Evolutionary conservation across 129 eudicot genomes (phyloP), one percentile per base, ranked within the genome.

Genomic region (Flaveria trinervia): DNA sequence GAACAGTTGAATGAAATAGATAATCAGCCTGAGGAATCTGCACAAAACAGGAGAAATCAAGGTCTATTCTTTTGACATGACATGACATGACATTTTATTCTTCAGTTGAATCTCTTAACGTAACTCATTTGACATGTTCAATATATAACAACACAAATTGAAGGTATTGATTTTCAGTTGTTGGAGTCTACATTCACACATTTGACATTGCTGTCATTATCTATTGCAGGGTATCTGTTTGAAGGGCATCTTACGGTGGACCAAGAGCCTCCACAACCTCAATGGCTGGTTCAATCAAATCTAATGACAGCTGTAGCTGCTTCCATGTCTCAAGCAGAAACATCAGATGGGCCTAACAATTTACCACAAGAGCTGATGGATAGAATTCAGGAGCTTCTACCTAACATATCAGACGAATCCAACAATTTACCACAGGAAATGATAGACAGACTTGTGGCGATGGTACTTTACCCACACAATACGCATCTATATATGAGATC

Each of bases 171-270:
- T 73, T 74, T 41, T 55, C 13, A 28, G 46, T 12, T 57, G 33
- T 12, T 51, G 14, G 64, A 30, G 18, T 36, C 52, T 49, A 69
- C 17, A 51, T 43, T 51, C 50, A 36, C 57, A 26, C 48, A 50
- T 50, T 55, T 30, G 26, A 62, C 23, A 8, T 26, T 16, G n/a
- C 36, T 44, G 11, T 74, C 10, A 15, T 55, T 41, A n/a, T 71
- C 72, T 49, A n/a, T 68, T 82, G 80, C 87, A 87, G 97, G 99
- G 66, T 94, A 80, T 75, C 70, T 94, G 50, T 94, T 94, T 71
- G 99, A 94, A 77, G 99, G 99, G 68, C 97, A 91, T 81, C 89
- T 94, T 18, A 94, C 99, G 0, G 96, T 94, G 28, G 99, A 94
- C 79, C 94, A 83, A 11, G 99, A 91, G 88, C 99, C 99, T 28